Conservation (phyloP, 306 rosid genomes). For the Chamaecrista fasciculata region DNA sequence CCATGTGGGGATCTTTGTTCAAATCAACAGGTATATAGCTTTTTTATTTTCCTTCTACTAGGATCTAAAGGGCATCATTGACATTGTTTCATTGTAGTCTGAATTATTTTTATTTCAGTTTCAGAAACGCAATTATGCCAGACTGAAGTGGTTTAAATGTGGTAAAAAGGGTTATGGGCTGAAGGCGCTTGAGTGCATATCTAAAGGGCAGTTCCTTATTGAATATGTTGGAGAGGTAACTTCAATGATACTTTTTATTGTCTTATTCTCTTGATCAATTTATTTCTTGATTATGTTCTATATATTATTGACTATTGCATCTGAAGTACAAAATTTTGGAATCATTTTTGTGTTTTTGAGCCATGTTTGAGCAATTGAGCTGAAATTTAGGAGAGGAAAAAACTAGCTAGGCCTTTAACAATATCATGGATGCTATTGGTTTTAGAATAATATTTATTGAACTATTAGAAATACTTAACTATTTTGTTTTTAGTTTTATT, state of each 20-base stretch:
- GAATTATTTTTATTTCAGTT: constrained; percentile 64
- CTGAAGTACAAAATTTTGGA: constrained; percentile 22
- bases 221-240: constrained; percentile 99
- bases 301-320: constrained; percentile 10
- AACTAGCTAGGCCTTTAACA: constrained; percentile 12
- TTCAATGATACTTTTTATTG: constrained; percentile 3
- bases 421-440: constrained; percentile 15
- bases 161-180: constrained; percentile 98
- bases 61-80: background rate
- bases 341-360: constrained; percentile 24
- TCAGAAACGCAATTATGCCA: constrained; percentile 84
- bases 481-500: too few species aligned
- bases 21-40: constrained; percentile 78
- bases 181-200: constrained; percentile 57
- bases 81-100: constrained; percentile 34
- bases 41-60: constrained; percentile 12
- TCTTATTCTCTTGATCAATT: background rate
- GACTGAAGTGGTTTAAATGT: constrained; percentile 72
- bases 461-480: too few species aligned
- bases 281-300: background rate
- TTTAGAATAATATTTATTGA: too few species aligned
- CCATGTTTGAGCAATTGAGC: constrained; percentile 1
- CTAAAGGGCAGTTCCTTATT: constrained; percentile 79
- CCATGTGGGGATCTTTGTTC: constrained; percentile 88
- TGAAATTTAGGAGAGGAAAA: constrained; percentile 18